Conservation (phyloP, 768 basidiomycete genomes). For the Mrakia gelida region DNA sequence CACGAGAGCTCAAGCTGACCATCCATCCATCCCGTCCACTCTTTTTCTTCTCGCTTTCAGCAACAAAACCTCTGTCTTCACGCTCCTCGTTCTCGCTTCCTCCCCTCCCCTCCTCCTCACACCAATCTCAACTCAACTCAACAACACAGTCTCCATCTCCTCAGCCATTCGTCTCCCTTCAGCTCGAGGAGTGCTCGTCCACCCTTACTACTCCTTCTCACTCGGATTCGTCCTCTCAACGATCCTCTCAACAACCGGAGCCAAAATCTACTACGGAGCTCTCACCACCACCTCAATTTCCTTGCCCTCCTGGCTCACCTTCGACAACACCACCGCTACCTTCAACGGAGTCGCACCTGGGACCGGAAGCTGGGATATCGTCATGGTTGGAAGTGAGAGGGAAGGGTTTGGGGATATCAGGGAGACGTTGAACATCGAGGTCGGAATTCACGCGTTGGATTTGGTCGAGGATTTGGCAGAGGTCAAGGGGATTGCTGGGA, state of each 20-base stretch:
- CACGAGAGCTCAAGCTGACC: not conserved
- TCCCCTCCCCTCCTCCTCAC: conserved; percentile 55
- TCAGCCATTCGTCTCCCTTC: conserved; percentile 57
- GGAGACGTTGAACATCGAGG: conserved; percentile 23
- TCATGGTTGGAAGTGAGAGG: conserved; percentile 66
- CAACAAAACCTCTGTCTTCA: conserved; percentile 34
- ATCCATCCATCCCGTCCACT: not conserved
- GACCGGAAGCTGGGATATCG: conserved; percentile 53
- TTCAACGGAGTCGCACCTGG: conserved; percentile 73
- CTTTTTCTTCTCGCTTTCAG: not conserved
- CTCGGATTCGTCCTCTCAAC: conserved; percentile 70
- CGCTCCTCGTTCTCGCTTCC: conserved; percentile 38
- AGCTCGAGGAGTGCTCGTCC: conserved; percentile 42
- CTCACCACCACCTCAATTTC: conserved; percentile 62
- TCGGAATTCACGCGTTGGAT: conserved; percentile 25
- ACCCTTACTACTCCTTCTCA: conserved; percentile 29
- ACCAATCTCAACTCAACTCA: conserved; percentile 60
- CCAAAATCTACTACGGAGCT: conserved; percentile 60
- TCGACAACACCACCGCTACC: conserved; percentile 63
- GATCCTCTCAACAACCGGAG: conserved; percentile 48
- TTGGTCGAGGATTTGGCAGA: not conserved
- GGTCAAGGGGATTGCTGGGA: conserved; percentile 1
- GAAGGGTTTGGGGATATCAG: conserved; percentile 24
- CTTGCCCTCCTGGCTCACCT: conserved; percentile 71
- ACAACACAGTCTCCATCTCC: conserved; percentile 61